Percentiles rank a stretch among this genome's conserved stretches.
Evolutionary conservation across 1,284 basidiomycete genomes (phyloP).

Genomic region (Moesziomyces aphidis): DNA sequence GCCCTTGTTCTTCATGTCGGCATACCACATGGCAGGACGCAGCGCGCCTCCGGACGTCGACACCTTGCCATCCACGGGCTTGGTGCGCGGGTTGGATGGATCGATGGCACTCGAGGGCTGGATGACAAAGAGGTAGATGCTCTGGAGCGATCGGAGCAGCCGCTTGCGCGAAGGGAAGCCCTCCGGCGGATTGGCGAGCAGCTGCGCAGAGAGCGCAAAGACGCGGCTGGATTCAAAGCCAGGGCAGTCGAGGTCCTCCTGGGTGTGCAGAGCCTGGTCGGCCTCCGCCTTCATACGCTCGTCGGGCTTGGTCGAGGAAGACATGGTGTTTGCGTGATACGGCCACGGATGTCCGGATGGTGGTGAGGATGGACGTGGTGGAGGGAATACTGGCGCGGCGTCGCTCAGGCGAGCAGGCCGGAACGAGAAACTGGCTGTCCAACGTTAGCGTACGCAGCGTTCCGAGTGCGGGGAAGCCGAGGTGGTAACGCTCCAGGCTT

Average conservation of each 20-base stretch:
- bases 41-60: conserved; percentile 57
- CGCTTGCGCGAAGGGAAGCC: conserved; percentile 53
- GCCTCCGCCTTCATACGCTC: conserved; percentile 51
- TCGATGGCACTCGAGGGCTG: conserved; percentile 56
- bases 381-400: too few species aligned
- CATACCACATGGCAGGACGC: conserved; percentile 58
- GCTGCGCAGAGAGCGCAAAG: conserved; percentile 58
- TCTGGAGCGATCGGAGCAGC: conserved; percentile 54
- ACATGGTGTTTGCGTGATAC: conserved; percentile 3
- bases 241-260: conserved; percentile 50
- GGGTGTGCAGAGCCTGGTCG: conserved; percentile 45
- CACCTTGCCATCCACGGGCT: conserved; percentile 37
- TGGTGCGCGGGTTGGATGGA: conserved; percentile 57
- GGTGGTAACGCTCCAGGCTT: neutral
- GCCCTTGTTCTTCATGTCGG: conserved; percentile 50
- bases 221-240: conserved; percentile 61
- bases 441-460: neutral
- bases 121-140: conserved; percentile 63
- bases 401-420: too few species aligned
- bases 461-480: neutral
- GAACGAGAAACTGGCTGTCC: too few species aligned
- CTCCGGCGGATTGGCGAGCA: conserved; percentile 50
- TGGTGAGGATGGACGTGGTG: neutral
- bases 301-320: conserved; percentile 20
- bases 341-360: too few species aligned